These are phyloP conservation scores for Mallotus japonicus DNA, from an alignment of 441 rosid genomes.

Conservation along the genomic window DNA sequence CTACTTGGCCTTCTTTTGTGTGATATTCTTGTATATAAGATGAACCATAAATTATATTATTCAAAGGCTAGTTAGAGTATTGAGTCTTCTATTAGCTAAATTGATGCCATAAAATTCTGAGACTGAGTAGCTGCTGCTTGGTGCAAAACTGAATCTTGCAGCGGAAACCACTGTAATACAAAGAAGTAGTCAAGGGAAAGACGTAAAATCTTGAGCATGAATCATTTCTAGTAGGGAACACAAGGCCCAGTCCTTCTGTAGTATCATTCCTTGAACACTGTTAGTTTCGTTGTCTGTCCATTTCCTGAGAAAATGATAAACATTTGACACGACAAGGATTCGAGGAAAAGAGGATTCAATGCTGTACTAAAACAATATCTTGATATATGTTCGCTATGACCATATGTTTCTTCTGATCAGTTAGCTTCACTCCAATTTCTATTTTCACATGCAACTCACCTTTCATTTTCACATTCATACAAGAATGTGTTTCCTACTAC, in stretches of 20 bases:
- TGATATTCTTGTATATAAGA: conserved; percentile 38
- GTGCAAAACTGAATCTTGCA: too few species aligned
- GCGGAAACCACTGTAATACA: too few species aligned
- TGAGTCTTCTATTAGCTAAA: not conserved
- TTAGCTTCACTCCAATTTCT: not conserved
- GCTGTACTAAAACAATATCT: not conserved
- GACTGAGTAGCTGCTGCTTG: too few species aligned
- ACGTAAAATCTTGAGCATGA: not conserved
- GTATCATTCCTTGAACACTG: not conserved
- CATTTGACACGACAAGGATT: not conserved
- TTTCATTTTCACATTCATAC: not conserved
- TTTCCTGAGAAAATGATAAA: conserved; percentile 6
- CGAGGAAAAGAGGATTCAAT: conserved; percentile 8
- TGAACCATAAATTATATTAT: conserved; percentile 13
- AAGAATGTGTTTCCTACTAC: not conserved
- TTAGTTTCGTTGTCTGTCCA: not conserved
- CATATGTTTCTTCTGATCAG: not conserved
- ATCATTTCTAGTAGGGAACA: not conserved
- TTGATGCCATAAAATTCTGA: not conserved
- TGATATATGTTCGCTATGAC: not conserved
- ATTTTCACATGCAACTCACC: not conserved
- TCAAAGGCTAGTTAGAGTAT: conserved; percentile 14
- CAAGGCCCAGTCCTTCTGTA: not conserved
- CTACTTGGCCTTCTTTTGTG: conserved; percentile 21
- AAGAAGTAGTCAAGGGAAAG: not conserved